Conservation (phyloP, 2,329 filamentous ascomycete genomes). For the Colletotrichum eleusines region DNA sequence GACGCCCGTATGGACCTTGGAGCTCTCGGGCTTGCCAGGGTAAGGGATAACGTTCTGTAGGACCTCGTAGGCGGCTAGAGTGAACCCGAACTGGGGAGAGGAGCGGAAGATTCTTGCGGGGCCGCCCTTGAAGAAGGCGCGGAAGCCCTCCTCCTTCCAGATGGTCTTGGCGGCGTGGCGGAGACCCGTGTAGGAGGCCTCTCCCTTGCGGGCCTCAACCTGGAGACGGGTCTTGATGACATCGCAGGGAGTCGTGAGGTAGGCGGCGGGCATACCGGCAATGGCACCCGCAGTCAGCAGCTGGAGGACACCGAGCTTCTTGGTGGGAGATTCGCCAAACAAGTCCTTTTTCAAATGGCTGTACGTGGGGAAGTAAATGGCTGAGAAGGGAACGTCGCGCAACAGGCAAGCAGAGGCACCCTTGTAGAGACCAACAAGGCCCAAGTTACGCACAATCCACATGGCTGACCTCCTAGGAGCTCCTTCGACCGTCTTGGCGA, state of each 20-base stretch:
- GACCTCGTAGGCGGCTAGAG: conserved; percentile 93
- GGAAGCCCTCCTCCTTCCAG: conserved; percentile 90
- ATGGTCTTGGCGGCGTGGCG: conserved; percentile 88
- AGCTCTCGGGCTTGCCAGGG: conserved; percentile 72
- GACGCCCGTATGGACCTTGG: conserved; percentile 68
- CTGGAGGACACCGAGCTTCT: conserved; percentile 91
- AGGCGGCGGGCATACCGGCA: conserved; percentile 90
- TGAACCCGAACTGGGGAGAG: conserved; percentile 98
- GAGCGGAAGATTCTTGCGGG: conserved; percentile 95
- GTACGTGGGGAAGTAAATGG: conserved; percentile 99
- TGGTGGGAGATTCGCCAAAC: conserved; percentile 88
- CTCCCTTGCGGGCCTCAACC: conserved; percentile 96
- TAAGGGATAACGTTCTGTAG: conserved; percentile 84
- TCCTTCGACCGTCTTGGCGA: conserved; percentile 86
- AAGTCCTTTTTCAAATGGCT: conserved; percentile 92
- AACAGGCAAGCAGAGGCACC: conserved; percentile 93
- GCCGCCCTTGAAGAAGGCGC: conserved; percentile 98
- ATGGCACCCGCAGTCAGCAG: conserved; percentile 95
- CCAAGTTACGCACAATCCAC: conserved; percentile 97
- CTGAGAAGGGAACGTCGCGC: conserved; percentile 96
- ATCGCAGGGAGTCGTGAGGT: conserved; percentile 96
- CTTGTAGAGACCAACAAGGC: conserved; percentile 95
- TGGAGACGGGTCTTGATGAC: conserved; percentile 99
- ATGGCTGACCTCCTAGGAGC: conserved; percentile 91
- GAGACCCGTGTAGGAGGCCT: conserved; percentile 87